Evolutionary conservation across 2,329 filamentous ascomycete genomes (phyloP).

Genomic region (Cytospora piceae): DNA sequence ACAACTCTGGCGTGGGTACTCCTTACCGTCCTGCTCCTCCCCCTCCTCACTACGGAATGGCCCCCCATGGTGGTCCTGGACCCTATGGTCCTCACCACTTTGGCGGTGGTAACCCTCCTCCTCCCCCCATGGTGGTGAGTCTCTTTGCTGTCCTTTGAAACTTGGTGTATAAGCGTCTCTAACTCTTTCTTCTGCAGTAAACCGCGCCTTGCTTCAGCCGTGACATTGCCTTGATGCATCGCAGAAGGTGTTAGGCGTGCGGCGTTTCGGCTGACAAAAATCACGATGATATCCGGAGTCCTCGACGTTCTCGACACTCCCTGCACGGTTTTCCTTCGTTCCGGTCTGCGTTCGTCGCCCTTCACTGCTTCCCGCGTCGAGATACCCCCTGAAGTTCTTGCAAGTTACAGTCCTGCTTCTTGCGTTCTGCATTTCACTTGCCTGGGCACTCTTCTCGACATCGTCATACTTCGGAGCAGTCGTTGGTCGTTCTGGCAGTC

Average conservation of each 20-base stretch:
- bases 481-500: conserved; percentile 12
- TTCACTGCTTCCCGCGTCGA: conserved; percentile 28
- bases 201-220: conserved; percentile 24
- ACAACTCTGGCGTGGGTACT: conserved; percentile 98
- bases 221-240: conserved; percentile 32
- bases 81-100: conserved; percentile 53
- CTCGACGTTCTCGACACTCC: conserved; percentile 18
- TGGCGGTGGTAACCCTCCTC: conserved; percentile 40
- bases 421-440: conserved; percentile 21
- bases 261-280: conserved; percentile 31
- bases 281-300: conserved; percentile 30
- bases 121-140: conserved; percentile 30
- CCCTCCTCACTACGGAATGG: conserved; percentile 57
- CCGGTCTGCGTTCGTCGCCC: conserved; percentile 26
- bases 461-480: conserved; percentile 21
- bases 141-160: conserved; percentile 18
- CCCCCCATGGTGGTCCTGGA: conserved; percentile 45
- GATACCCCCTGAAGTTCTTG: conserved; percentile 27
- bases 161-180: conserved; percentile 9
- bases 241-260: conserved; percentile 31
- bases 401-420: conserved; percentile 18
- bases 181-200: conserved; percentile 19
- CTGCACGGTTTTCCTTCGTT: conserved; percentile 30
- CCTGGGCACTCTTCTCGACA: conserved; percentile 23
- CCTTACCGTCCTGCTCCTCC: conserved; percentile 92